Evolutionary conservation across 441 rosid genomes (phyloP), one percentile per base, ranked within the genome.

Genomic region (Iberis amara): DNA sequence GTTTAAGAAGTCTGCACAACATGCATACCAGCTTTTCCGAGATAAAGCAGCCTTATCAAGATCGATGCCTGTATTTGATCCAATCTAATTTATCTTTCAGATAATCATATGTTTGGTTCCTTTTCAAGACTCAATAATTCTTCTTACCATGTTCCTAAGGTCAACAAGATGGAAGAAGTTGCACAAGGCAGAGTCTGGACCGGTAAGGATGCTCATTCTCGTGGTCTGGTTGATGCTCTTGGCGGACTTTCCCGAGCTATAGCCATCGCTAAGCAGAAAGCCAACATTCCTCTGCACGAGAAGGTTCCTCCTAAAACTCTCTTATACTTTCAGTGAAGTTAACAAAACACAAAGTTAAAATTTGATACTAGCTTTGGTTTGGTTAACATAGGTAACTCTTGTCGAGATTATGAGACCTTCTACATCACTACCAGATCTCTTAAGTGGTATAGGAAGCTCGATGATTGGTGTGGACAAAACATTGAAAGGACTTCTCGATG

Each of bases 151-250:
- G 23, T 39, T 39, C 36, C n/a, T 69, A 31, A 91, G 98, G 84
- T 81, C 42, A 83, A 88, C 44, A 70, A 79, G 72, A 88, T 91
- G 96, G 98, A 91, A 74, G 86, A 80, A 74, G 78, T 85, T 62
- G 96, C 98, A 60, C 98, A 91, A 68, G 98, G 98, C 21, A 83
- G 98, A 79, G 98, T 87, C 45, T 91, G 98, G 98, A 81, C 95
- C n/a, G 96, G 98, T 58, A 75, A 73, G 38, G 95, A 85, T 74
- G 98, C 94, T 33, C 81, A 80, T 70, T 80, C 87, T 31, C 77
- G 59, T 55, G 94, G 98, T 70, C 64, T 91, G 39, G 85, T 91
- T 8, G 98, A 91, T 79, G 94, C 94, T 45, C 71, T 85, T 3
- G 94, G 98, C 6, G 96, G 98, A 45, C 64, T 85, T 53, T 85